Conservation (phyloP, 2,329 filamentous ascomycete genomes). For the Colletotrichum liaoningense region DNA sequence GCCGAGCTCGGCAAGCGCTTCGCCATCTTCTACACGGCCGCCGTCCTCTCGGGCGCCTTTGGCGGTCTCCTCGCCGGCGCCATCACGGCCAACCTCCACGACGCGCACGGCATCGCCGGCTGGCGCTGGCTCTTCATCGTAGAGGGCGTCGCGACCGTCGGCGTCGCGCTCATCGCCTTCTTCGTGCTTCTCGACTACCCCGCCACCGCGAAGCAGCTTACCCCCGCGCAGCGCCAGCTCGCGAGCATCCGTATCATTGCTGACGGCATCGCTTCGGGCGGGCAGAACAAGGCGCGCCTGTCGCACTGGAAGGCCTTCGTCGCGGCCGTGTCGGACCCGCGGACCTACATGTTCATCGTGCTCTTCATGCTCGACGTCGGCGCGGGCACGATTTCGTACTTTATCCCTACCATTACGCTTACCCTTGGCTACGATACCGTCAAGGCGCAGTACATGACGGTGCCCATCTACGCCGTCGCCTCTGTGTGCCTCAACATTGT, state of each 20-base stretch:
- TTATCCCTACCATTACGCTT: slow-evolving; percentile 62
- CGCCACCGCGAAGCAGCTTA: slow-evolving; percentile 69
- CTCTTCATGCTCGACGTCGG: slow-evolving; percentile 61
- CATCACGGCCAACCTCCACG: slow-evolving; percentile 56
- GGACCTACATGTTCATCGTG: slow-evolving; percentile 59
- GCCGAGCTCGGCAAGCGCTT: slow-evolving; percentile 58
- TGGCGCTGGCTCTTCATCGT: slow-evolving; percentile 67
- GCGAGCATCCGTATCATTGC: slow-evolving; percentile 59
- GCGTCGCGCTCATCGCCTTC: slow-evolving; percentile 71
- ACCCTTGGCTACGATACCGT: slow-evolving; percentile 57
- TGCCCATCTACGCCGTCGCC: slow-evolving; percentile 44
- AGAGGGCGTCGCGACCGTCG: slow-evolving; percentile 73
- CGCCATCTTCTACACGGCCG: slow-evolving; percentile 67
- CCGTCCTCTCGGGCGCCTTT: slow-evolving; percentile 64
- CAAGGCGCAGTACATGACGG: slow-evolving; percentile 60
- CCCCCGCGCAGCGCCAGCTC: slow-evolving; percentile 68
- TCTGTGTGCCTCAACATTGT: slow-evolving; percentile 38
- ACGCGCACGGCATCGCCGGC: slow-evolving; percentile 57
- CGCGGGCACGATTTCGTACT: slow-evolving; percentile 62
- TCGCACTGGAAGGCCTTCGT: slow-evolving; percentile 43
- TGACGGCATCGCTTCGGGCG: slow-evolving; percentile 51
- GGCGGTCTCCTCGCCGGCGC: slow-evolving; percentile 61
- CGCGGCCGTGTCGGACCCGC: slow-evolving; percentile 55
- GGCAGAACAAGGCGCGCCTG: slow-evolving; percentile 39
- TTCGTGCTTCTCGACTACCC: slow-evolving; percentile 80